Base-by-base conservation (phyloP, 441 rosid species). In the Aquilaria agallochum region DNA sequence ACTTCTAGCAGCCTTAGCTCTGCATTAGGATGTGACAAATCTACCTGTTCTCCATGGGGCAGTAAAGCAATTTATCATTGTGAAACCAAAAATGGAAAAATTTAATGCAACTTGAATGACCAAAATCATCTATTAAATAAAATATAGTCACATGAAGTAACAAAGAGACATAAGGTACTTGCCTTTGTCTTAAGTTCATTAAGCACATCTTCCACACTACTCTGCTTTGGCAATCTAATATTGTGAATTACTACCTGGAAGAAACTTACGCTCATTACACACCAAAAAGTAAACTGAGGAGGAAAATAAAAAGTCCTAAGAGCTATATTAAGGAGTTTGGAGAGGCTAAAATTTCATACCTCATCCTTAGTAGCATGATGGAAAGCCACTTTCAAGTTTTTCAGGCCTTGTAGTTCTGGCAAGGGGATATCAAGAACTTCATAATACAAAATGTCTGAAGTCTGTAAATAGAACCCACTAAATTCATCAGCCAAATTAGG, bases 371-470 rank as follows among this genome's bases (percentile, higher is more conserved):
- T 83, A 56, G 90, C 84, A 71, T 80, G 85, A 75, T 87, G 90
- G 50, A 83, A 87, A 67, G 86, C 87, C 72, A 87, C 87, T 72
- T 84, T 84, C 68, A 87, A 70, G 63, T 89, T 84, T 74, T 87
- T 84, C 55, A 87, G 83, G 63, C 89, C 80, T 75, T 87, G 87
- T 56, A 87, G 77, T 72, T 87, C 88, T 64, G 94, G 90, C 68
- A 87, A 80, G 68, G 94, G 89, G 63, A 87, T 87, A 68, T 84
- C 90, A 76, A 87, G 72, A 15, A 87, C 85, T 81, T 87, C 90
- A 74, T 83, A 87, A 62, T 87, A 87, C 52, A 87, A 72, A 62
- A 84, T 83, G 70, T 87, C 90, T 31, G 94, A 84, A 65, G 80
- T 78, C 94, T 87, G 79, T 61, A 68, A 63, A 63, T 62, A 5